These are phyloP conservation scores for Colletotrichum tofieldiae DNA, from an alignment of 2,329 filamentous ascomycete species.

Conservation along the genomic window DNA sequence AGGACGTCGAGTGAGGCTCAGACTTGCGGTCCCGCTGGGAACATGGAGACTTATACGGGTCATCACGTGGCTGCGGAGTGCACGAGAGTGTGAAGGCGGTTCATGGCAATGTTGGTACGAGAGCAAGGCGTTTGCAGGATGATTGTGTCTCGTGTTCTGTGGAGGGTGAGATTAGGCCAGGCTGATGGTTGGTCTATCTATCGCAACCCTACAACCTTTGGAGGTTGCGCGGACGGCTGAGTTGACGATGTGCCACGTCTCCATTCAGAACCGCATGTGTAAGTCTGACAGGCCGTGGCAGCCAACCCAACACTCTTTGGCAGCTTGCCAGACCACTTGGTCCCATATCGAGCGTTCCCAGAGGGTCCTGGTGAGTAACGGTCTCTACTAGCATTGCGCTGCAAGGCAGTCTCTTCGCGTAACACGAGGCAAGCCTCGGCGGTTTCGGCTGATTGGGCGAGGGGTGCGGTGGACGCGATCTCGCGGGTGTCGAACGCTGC, in stretches of 20 bases:
- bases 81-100: not conserved
- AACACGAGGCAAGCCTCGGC: not conserved
- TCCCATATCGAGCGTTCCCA: too few relatives aligned
- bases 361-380: not conserved
- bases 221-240: not conserved
- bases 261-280: not conserved
- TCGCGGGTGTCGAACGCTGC: conserved; percentile 19
- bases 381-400: not conserved
- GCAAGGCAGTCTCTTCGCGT: not conserved
- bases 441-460: not conserved
- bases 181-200: not conserved
- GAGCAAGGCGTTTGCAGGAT: not conserved
- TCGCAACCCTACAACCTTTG: not conserved
- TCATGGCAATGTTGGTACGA: not conserved
- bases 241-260: not conserved
- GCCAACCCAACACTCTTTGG: not conserved
- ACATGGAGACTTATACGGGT: too few relatives aligned
- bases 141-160: too few relatives aligned
- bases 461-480: conserved; percentile 11
- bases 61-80: not conserved
- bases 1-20: not conserved
- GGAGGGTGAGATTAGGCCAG: too few relatives aligned
- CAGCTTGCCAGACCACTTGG: not conserved
- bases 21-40: not conserved
- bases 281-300: not conserved